These are phyloP conservation scores for Scorias spongiosa DNA, from an alignment of 2,329 filamentous ascomycete species.

Conservation along the genomic window DNA sequence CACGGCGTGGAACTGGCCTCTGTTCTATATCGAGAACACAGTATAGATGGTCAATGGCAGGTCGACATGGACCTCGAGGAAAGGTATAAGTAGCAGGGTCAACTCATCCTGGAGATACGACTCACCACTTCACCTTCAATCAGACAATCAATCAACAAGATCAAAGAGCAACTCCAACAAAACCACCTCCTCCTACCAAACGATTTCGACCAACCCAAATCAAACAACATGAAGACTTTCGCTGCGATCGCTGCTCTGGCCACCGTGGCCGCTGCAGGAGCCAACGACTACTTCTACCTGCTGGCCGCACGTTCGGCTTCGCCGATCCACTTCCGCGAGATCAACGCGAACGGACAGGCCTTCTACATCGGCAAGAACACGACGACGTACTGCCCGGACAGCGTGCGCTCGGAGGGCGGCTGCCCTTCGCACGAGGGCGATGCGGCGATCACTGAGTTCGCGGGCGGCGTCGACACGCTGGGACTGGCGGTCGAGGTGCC, in stretches of 20 bases:
- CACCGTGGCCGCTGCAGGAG: not conserved
- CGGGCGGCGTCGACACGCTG: slow-evolving; percentile 5
- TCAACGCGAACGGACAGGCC: slow-evolving; percentile 11
- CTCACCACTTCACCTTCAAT: too few relatives aligned
- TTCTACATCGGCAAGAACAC: slow-evolving; percentile 18
- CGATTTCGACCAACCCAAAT: not conserved
- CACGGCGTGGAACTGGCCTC: too few relatives aligned
- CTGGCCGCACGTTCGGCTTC: slow-evolving; percentile 12
- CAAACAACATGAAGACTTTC: slow-evolving; percentile 11
- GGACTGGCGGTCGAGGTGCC: slow-evolving; percentile 13
- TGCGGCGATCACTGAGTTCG: slow-evolving; percentile 6
- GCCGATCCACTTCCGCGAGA: slow-evolving; percentile 13
- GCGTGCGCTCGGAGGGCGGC: slow-evolving; percentile 4
- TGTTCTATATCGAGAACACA: too few relatives aligned
- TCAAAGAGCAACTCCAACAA: too few relatives aligned
- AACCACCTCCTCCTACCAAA: not conserved
- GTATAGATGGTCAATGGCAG: too few relatives aligned
- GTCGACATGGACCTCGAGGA: too few relatives aligned
- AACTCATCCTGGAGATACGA: too few relatives aligned
- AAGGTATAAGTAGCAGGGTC: too few relatives aligned
- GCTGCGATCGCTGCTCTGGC: slow-evolving; percentile 7
- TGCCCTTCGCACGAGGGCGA: slow-evolving; percentile 10
- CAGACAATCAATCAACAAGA: too few relatives aligned
- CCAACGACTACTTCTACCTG: slow-evolving; percentile 11
- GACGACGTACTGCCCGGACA: slow-evolving; percentile 16